Evolutionary conservation across 108 stramenopile species (phyloP).

Genomic region (Pseudonitzschia delicatissima): DNA sequence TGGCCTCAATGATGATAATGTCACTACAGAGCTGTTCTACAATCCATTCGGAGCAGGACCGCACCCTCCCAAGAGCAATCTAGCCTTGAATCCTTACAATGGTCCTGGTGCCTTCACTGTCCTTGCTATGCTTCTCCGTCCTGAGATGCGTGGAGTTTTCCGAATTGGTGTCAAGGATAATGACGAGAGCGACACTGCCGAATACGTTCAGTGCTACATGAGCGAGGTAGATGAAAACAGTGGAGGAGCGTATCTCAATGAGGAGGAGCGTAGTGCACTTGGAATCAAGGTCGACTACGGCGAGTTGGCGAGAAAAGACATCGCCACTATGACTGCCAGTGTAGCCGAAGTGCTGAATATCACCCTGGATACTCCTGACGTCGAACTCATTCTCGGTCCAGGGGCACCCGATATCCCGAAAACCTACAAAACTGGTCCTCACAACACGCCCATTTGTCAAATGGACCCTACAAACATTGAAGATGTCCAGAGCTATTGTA

Average conservation of each 20-base stretch:
- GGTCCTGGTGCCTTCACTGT: background rate
- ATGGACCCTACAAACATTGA: background rate
- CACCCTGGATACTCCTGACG: background rate
- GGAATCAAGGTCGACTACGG: background rate
- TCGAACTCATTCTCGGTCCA: background rate
- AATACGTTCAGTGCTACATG: background rate
- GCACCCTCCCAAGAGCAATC: background rate
- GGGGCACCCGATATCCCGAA: background rate
- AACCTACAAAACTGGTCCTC: background rate
- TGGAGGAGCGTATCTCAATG: background rate
- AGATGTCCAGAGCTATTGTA: background rate
- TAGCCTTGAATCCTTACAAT: background rate
- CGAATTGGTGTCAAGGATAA: background rate
- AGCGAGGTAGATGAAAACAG: background rate
- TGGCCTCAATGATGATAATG: background rate
- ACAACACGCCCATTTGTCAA: background rate
- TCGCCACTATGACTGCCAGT: background rate
- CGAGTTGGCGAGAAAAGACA: background rate
- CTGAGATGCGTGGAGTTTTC: background rate
- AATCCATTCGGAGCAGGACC: background rate
- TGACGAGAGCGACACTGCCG: background rate
- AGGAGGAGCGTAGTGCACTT: too few relatives aligned
- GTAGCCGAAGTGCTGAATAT: background rate
- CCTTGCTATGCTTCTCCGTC: constrained; percentile 1
- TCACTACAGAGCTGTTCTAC: background rate